Base-by-base conservation (phyloP, 805 yeast species). In the Myxozyma vanderwaltii region DNA sequence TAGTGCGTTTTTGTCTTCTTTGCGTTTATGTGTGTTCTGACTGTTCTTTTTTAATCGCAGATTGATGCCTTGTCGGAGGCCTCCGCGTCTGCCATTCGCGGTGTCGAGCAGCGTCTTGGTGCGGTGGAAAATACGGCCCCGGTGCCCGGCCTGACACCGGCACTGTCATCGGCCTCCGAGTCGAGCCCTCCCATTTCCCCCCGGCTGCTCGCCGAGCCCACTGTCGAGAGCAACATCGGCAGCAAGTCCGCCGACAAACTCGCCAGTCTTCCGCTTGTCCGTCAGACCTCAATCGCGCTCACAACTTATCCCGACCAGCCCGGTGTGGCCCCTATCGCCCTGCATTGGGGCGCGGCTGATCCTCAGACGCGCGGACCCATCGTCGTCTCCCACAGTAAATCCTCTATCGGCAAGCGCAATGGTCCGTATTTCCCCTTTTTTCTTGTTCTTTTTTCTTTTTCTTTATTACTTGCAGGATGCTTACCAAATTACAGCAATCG, bases 301-400 rank as follows among this genome's bases (percentile, higher is more conserved):
- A 78, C 87, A 15, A 84, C 88, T 0, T 79, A 79, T 63, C 72
- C 84, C 1, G 77, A 77, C 53, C 87, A 83, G 66, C 72, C 77
- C 2, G 77, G 77, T 29, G 67, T 82, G 43, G 70, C 73, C 5
- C 85, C 87, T 39, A 73, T 84, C 52, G 72, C 78, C 2, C 63
- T 83, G 57, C 69, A 74, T 27, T 84, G 88, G 87, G 85, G 83
- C 27, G 78, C 77, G 31, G 61, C 75, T 0, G 80, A 81, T 49
- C 77, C 84, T 10, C 58, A 64, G 31, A 71, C 66, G 4, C 78
- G 88, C 68, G 69, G 69, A 17, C 86, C 88, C 7, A 71, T 84
- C 46, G 82, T 82, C 19, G 82, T 81, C 21, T 77, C 85, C 2
- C 79, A 85, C 69, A 70, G 72, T 58, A 77, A 75, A 33, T 74